A percentile compares a stretch with the other conserved stretches of the same genome.
phyloP scores from a whole-genome alignment of 2,329 filamentous ascomycete genomes.

The Colletotrichum falcatum region DNA sequence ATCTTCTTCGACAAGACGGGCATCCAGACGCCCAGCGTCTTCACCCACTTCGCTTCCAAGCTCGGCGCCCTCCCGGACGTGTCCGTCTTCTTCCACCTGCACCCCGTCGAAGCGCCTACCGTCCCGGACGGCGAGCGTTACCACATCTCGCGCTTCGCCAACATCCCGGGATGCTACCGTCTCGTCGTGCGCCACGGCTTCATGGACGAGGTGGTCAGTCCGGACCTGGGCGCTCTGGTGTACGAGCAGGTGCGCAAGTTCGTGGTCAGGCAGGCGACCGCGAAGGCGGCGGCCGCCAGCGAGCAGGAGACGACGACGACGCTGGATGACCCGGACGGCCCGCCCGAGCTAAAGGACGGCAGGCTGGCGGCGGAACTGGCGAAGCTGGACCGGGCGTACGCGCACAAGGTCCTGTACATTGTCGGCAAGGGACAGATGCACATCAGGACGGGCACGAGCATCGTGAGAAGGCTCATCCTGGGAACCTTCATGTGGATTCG shows the following conservation, averaged over 20 bases:
- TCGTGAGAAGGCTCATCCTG: constrained; percentile 61
- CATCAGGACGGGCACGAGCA: constrained; percentile 54
- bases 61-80: constrained; percentile 76
- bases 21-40: constrained; percentile 72
- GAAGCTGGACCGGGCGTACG: constrained; percentile 57
- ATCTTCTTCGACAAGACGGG: constrained; percentile 86
- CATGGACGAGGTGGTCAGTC: constrained; percentile 76
- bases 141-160: constrained; percentile 55
- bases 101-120: constrained; percentile 69
- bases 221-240: constrained; percentile 70
- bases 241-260: constrained; percentile 67
- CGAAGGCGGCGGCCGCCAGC: constrained; percentile 39
- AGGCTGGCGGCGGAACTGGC: constrained; percentile 55
- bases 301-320: constrained; percentile 28
- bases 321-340: constrained; percentile 30
- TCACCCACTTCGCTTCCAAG: constrained; percentile 79
- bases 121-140: constrained; percentile 63
- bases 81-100: constrained; percentile 80
- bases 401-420: constrained; percentile 65
- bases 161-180: constrained; percentile 73
- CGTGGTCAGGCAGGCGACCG: constrained; percentile 53
- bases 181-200: constrained; percentile 79
- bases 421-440: constrained; percentile 73
- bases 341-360: constrained; percentile 45
- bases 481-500: constrained; percentile 72